phyloP scores from a whole-genome alignment of 768 basidiomycete genomes.

The Leccinum longicurvipes region DNA sequence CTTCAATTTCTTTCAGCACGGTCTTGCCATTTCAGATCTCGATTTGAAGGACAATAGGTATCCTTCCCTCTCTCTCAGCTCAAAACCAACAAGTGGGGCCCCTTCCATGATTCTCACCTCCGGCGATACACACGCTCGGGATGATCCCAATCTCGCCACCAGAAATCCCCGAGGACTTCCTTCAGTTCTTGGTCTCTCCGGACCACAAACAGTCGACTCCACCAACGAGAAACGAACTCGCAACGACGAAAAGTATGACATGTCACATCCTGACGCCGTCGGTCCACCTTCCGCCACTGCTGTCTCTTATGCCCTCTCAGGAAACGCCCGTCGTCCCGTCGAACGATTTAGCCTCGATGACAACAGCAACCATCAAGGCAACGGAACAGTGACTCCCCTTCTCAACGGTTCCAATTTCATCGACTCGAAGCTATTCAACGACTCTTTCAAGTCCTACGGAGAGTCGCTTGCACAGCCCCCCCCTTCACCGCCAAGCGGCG shows the following conservation, averaged over 20 bases:
- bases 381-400: slow-evolving; percentile 16
- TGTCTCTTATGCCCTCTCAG: slow-evolving; percentile 46
- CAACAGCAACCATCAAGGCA: slow-evolving; percentile 16
- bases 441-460: slow-evolving; percentile 32
- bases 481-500: slow-evolving; percentile 20
- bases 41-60: slow-evolving; percentile 66
- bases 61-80: slow-evolving; percentile 32
- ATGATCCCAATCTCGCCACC: slow-evolving; percentile 7
- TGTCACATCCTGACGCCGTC: slow-evolving; percentile 12
- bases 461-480: slow-evolving; percentile 23
- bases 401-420: slow-evolving; percentile 24
- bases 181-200: slow-evolving; percentile 13
- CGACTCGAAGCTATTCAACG: slow-evolving; percentile 28
- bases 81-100: slow-evolving; percentile 21
- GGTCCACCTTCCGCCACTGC: slow-evolving; percentile 29
- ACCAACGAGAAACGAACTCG: slow-evolving; percentile 21
- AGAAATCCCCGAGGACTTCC: slow-evolving; percentile 13
- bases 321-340: slow-evolving; percentile 42
- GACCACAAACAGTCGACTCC: slow-evolving; percentile 14
- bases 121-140: slow-evolving; percentile 28
- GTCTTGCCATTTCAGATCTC: slow-evolving; percentile 54
- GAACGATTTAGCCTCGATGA: slow-evolving; percentile 56
- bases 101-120: slow-evolving; percentile 31
- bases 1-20: slow-evolving; percentile 47
- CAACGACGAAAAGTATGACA: slow-evolving; percentile 23